phyloP scores from a whole-genome alignment of 1,284 basidiomycete species.

The Sparassis latifolia region DNA sequence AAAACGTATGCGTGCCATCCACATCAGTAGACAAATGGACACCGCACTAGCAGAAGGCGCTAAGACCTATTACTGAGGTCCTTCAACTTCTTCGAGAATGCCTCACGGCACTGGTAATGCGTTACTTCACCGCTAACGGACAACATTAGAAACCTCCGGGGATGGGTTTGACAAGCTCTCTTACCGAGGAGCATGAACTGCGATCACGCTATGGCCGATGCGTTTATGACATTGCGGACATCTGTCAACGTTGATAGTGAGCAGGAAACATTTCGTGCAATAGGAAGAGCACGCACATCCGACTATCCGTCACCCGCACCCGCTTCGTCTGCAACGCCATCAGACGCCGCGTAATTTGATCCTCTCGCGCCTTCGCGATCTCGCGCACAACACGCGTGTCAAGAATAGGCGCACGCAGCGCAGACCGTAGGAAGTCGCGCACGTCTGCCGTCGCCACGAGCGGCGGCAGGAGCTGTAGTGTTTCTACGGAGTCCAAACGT shows the following conservation, averaged over 20 bases:
- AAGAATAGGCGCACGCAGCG: constrained; percentile 62
- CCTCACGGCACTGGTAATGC: constrained; percentile 88
- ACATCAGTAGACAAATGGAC: no score
- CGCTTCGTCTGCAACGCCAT: constrained; percentile 73
- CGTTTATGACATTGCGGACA: constrained; percentile 96
- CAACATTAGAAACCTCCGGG: background rate
- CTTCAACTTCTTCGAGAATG: constrained; percentile 58
- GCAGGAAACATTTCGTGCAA: background rate
- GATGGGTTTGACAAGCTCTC: constrained; percentile 11
- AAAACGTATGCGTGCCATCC: no score
- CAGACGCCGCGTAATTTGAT: constrained; percentile 66
- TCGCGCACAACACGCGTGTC: constrained; percentile 64
- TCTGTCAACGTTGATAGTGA: constrained; percentile 26
- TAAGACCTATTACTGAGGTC: constrained; percentile 20
- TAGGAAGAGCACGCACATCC: constrained; percentile 57
- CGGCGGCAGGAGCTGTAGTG: constrained; percentile 83
- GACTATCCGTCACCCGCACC: constrained; percentile 87
- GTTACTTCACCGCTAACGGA: constrained; percentile 79
- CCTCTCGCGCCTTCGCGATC: constrained; percentile 63
- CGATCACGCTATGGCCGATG: constrained; percentile 90
- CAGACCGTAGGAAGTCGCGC: constrained; percentile 71
- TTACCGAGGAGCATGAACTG: constrained; percentile 83
- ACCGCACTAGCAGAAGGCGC: no score
- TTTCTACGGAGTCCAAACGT: constrained; percentile 73
- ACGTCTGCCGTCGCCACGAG: constrained; percentile 80